Evolutionary conservation across 371 early-diverging fungal genomes (phyloP).

Genomic region (Massospora cicadina): DNA sequence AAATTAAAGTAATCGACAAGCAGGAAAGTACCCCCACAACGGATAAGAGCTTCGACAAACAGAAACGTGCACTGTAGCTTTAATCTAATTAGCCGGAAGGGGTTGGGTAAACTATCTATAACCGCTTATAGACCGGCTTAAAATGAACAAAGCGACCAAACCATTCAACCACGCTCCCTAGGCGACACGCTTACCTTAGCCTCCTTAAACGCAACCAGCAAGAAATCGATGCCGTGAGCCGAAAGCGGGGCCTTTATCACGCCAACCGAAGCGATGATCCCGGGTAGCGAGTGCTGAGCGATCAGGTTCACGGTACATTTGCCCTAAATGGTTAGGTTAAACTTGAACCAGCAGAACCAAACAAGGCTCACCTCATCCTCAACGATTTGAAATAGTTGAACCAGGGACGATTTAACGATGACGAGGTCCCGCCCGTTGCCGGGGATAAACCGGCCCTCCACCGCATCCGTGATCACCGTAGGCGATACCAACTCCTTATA

Average conservation of each 20-base stretch:
- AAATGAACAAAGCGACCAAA: too few relatives aligned
- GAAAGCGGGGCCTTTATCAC: slow-evolving; percentile 47
- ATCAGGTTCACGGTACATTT: neutral
- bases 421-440: neutral
- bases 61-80: too few relatives aligned
- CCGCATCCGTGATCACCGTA: neutral
- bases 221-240: slow-evolving; percentile 55
- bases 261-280: slow-evolving; percentile 59
- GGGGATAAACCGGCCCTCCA: neutral
- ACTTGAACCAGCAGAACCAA: too few relatives aligned
- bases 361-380: neutral
- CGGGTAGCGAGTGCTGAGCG: slow-evolving; percentile 15
- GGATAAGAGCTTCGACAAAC: too few relatives aligned
- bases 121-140: too few relatives aligned
- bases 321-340: neutral
- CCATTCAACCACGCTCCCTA: too few relatives aligned
- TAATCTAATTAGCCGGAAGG: too few relatives aligned
- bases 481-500: neutral
- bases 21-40: too few relatives aligned
- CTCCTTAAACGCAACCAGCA: slow-evolving; percentile 74
- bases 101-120: too few relatives aligned
- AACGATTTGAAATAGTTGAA: neutral
- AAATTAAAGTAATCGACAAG: too few relatives aligned
- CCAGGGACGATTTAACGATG: neutral
- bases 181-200: slow-evolving; percentile 85